Evolutionary conservation across 2,329 filamentous ascomycete genomes (phyloP).

Genomic region (Colletotrichum echinochloae): DNA sequence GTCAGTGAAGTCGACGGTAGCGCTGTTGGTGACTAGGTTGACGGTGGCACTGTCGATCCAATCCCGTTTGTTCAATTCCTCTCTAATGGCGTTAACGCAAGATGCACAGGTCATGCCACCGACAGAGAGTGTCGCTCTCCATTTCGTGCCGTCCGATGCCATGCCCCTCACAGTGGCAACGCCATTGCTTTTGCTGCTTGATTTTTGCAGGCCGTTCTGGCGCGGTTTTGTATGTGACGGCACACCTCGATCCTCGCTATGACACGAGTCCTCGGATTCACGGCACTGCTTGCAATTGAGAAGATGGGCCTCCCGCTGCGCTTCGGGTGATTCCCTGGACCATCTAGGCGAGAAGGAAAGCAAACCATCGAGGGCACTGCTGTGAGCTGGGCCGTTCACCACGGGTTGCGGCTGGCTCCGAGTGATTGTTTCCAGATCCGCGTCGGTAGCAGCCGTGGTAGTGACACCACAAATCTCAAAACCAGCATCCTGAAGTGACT

Average conservation of each 20-base stretch:
- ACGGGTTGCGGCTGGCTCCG: slow-evolving; percentile 43
- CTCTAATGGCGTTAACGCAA: slow-evolving; percentile 73
- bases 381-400: slow-evolving; percentile 41
- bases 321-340: slow-evolving; percentile 34
- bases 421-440: slow-evolving; percentile 43
- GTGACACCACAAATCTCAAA: slow-evolving; percentile 68
- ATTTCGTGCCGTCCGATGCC: slow-evolving; percentile 44
- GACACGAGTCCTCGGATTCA: slow-evolving; percentile 40
- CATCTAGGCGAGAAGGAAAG: slow-evolving; percentile 26
- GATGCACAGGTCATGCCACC: slow-evolving; percentile 81
- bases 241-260: not conserved
- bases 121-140: slow-evolving; percentile 68
- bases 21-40: slow-evolving; percentile 76
- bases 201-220: slow-evolving; percentile 10
- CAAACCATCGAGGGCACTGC: slow-evolving; percentile 43
- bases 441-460: slow-evolving; percentile 50
- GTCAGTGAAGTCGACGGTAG: slow-evolving; percentile 66
- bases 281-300: slow-evolving; percentile 59
- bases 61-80: slow-evolving; percentile 66
- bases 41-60: slow-evolving; percentile 71
- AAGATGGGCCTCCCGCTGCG: slow-evolving; percentile 50
- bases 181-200: slow-evolving; percentile 17
- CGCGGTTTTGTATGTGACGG: slow-evolving; percentile 5
- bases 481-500: slow-evolving; percentile 66
- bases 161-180: slow-evolving; percentile 17